phyloP scores from a whole-genome alignment of 1,139 yeast genomes.

The Zygosaccharomyces sapae region DNA sequence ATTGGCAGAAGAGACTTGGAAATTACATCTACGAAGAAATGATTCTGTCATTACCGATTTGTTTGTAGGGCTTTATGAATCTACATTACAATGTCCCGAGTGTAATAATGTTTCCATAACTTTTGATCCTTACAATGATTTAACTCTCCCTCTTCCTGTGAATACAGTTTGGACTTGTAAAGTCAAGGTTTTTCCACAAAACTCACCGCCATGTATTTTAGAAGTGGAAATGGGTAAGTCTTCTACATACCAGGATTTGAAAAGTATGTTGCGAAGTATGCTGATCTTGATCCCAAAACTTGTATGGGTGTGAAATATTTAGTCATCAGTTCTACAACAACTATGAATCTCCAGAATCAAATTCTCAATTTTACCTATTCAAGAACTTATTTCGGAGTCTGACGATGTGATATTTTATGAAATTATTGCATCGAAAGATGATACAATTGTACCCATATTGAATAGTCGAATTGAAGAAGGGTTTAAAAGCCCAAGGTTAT shows the following conservation, averaged over 20 bases:
- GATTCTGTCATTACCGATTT: conserved; percentile 82
- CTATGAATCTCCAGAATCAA: conserved; percentile 58
- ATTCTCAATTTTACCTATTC: conserved; percentile 60
- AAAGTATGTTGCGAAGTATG: conserved; percentile 55
- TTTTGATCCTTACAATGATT: conserved; percentile 89
- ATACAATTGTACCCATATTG: conserved; percentile 65
- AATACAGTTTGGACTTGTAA: conserved; percentile 69
- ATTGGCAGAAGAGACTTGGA: conserved; percentile 78
- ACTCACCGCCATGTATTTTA: conserved; percentile 47
- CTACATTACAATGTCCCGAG: conserved; percentile 82
- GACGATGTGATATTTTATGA: conserved; percentile 73
- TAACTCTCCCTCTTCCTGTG: conserved; percentile 85
- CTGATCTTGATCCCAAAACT: conserved; percentile 43
- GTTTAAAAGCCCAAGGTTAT: conserved; percentile 40
- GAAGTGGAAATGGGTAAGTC: conserved; percentile 72
- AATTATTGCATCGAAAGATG: conserved; percentile 42
- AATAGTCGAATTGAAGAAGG: conserved; percentile 48
- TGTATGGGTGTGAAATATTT: conserved; percentile 70
- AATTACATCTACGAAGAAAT: conserved; percentile 71
- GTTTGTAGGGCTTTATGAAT: conserved; percentile 86
- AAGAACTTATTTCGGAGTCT: conserved; percentile 59
- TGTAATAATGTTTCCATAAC: conserved; percentile 81
- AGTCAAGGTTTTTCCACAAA: conserved; percentile 57
- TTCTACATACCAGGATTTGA: conserved; percentile 61
- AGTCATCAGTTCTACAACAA: conserved; percentile 64